phyloP scores from a whole-genome alignment of 352 stramenopile species.

The Elongisporangium prolatum region DNA sequence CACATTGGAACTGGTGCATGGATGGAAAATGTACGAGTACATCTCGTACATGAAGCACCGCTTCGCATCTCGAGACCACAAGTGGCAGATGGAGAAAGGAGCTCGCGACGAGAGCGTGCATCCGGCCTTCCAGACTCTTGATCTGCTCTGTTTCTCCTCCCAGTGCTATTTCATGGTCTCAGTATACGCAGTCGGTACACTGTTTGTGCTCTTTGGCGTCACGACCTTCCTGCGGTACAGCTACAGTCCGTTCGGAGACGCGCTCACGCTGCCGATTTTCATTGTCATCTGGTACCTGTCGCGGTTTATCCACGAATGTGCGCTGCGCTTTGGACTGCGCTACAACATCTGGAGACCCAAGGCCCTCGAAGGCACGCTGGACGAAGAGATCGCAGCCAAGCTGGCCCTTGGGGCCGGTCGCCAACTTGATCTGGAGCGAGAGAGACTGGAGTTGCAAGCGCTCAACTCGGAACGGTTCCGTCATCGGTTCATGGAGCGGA shows the following conservation, averaged over 20 bases:
- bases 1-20: slow-evolving; percentile 94
- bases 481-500: slow-evolving; percentile 95
- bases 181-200: slow-evolving; percentile 81
- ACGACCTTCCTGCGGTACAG: slow-evolving; percentile 92
- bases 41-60: slow-evolving; percentile 95
- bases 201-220: slow-evolving; percentile 91
- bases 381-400: slow-evolving; percentile 95
- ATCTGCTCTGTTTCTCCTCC: slow-evolving; percentile 95
- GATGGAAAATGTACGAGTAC: slow-evolving; percentile 98
- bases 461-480: slow-evolving; percentile 97
- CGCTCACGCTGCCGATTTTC: slow-evolving; percentile 88
- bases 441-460: slow-evolving; percentile 93
- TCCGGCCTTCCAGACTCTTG: slow-evolving; percentile 89
- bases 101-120: slow-evolving; percentile 92
- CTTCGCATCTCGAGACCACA: slow-evolving; percentile 91
- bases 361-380: slow-evolving; percentile 91
- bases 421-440: slow-evolving; percentile 93
- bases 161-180: slow-evolving; percentile 90
- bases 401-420: slow-evolving; percentile 91
- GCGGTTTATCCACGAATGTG: slow-evolving; percentile 13
- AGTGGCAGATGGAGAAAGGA: slow-evolving; percentile 88
- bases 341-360: slow-evolving; percentile 91
- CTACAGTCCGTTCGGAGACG: slow-evolving; percentile 94
- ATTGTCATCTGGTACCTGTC: slow-evolving; percentile 75
- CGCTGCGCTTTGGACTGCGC: slow-evolving; percentile 73